Evolutionary conservation across 2,329 filamentous ascomycete species (phyloP).

Genomic region (Claviceps pusilla): DNA sequence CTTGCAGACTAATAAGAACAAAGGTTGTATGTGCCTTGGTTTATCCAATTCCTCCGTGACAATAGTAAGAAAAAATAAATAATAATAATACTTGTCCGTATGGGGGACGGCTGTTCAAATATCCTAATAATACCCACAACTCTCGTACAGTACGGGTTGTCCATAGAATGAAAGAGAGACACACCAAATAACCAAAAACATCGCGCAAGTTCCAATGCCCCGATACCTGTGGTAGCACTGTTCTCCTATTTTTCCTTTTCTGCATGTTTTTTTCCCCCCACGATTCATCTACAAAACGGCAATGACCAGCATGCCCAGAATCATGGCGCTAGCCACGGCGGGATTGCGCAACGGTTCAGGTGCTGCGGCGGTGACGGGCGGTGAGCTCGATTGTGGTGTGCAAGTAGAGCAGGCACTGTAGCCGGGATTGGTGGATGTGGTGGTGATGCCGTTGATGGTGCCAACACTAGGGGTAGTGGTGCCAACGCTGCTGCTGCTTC

Average conservation of each 20-base stretch:
- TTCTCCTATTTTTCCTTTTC: not conserved
- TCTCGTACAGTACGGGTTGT: no score
- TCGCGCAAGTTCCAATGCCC: no score
- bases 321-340: constrained; percentile 5
- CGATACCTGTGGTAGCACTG: no score
- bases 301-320: constrained; percentile 9
- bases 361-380: constrained; percentile 9
- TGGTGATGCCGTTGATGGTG: not conserved
- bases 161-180: no score
- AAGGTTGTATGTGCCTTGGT: no score
- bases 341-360: constrained; percentile 7
- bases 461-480: not conserved
- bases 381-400: constrained; percentile 3
- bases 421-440: constrained; percentile 2
- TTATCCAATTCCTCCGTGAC: no score
- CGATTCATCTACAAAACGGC: not conserved
- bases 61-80: no score
- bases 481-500: not conserved
- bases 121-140: no score
- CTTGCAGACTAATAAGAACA: no score
- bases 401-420: constrained; percentile 5
- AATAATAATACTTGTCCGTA: no score
- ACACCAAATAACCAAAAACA: no score
- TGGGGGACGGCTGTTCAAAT: no score
- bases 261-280: not conserved